Percentiles rank a stretch among this genome's conserved stretches.
Evolutionary conservation across 2,329 filamentous ascomycete genomes (phyloP).

Genomic region (Trichoderma semiorbis): DNA sequence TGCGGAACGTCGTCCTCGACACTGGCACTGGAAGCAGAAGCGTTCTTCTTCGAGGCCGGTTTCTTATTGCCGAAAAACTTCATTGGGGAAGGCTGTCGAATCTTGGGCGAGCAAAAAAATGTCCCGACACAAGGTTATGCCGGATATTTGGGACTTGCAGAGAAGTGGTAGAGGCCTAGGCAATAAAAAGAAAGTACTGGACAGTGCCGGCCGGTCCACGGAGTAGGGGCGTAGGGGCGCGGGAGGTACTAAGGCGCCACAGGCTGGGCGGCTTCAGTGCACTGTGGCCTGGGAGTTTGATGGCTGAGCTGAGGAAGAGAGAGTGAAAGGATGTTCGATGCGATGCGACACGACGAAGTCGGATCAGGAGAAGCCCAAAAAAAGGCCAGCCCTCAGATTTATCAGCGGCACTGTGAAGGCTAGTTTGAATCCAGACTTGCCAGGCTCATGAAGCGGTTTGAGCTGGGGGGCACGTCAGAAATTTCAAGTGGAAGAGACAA

Average conservation of each 20-base stretch:
- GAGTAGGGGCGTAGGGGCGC: background rate
- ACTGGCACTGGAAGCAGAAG: constrained; percentile 30
- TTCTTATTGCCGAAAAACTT: constrained; percentile 51
- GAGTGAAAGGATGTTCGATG: constrained; percentile 17
- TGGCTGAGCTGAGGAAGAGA: background rate
- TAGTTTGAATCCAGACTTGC: constrained; percentile 11
- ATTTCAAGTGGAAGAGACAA: constrained; percentile 15
- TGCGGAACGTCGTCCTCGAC: constrained; percentile 37
- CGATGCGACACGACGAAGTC: constrained; percentile 7
- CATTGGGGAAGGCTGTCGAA: constrained; percentile 36
- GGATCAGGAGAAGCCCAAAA: constrained; percentile 14
- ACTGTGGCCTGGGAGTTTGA: background rate
- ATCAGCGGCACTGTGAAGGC: constrained; percentile 21
- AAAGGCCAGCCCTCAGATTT: constrained; percentile 27
- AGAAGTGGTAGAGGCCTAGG: constrained; percentile 19
- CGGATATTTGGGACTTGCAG: constrained; percentile 31
- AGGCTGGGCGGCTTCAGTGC: background rate
- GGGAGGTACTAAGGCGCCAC: background rate
- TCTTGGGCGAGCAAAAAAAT: constrained; percentile 24
- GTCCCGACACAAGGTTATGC: constrained; percentile 41
- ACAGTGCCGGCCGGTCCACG: background rate
- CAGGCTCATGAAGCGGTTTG: constrained; percentile 15
- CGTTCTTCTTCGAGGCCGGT: constrained; percentile 41
- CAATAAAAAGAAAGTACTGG: constrained; percentile 28
- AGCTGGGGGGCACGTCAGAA: constrained; percentile 20